Base-by-base conservation (phyloP, 2,329 filamentous ascomycete genomes). In the Myriosclerotinia curreyana region DNA sequence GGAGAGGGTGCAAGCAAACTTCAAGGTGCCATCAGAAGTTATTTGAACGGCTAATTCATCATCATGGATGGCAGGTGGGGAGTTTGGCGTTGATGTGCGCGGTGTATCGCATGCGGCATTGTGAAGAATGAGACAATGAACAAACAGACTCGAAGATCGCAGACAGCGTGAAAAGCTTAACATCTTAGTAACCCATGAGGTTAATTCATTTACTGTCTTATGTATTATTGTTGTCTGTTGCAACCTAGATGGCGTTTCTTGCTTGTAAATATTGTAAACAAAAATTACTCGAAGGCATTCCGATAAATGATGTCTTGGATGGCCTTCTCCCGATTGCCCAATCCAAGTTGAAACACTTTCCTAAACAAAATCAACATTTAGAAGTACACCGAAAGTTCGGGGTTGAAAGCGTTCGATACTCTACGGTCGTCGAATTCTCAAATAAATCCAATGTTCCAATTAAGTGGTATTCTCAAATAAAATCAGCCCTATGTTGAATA, bases 1-100 rank as follows among this genome's bases (percentile, higher is more conserved):
- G 95, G 94, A 38, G 92, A 97, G 73, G 94, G 92, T 50, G 92
- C 92, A 17, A 86, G 83, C 54, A 89, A 87, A 77, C 81, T 98
- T 74, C 92, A 97, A 79, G 92, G 90, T 74, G 82, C 86, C 55
- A 86, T 89, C 71, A 81, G 85, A 69, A 82, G 80, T 71, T 89
- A 88, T 74, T 79, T 88, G 64, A 83, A 84, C 71, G 83, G 81
- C 76, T 88, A 79, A 66, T 28, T 63, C 0, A 46, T 49, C 36
- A 31, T 40, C 22, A 8, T 38, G 22, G 31, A 28, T 34, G 34
- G 20, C 8, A 12, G 25, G 4, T 9, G 7, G 20, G 49, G 60
- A 38, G 60, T 62, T 58, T 42, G 61, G 61, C 42, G 52, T 56
- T 63, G 40, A 5, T 40, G 25, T 25, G n/a, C 31, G 60, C 44